phyloP scores from a whole-genome alignment of 352 stramenopile species.

The Globisporangium abappressorium region DNA sequence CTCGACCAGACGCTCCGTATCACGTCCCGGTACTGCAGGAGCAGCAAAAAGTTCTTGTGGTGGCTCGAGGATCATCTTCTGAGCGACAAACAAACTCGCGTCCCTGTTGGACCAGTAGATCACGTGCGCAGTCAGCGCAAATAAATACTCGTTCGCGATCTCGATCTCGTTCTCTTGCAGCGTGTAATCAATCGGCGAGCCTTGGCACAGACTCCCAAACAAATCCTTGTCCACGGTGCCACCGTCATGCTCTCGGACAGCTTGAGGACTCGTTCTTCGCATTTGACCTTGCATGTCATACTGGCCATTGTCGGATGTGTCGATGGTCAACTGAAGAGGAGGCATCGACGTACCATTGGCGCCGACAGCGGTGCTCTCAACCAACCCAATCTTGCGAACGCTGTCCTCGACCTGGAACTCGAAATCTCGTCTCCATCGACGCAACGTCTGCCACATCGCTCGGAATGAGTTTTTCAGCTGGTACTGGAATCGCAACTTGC shows the following conservation, averaged over 20 bases:
- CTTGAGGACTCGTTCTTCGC: constrained; percentile 12
- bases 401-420: constrained; percentile 67
- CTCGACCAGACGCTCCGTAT: not conserved
- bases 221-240: constrained; percentile 40
- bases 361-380: constrained; percentile 36
- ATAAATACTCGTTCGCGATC: constrained; percentile 93
- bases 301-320: constrained; percentile 14
- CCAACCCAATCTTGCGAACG: constrained; percentile 68
- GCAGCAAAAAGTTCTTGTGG: constrained; percentile 30
- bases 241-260: constrained; percentile 28
- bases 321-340: constrained; percentile 2
- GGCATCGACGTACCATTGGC: not conserved
- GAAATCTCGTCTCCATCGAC: constrained; percentile 74
- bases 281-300: constrained; percentile 3
- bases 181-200: constrained; percentile 82
- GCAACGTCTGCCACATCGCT: constrained; percentile 72
- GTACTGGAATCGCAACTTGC: constrained; percentile 82
- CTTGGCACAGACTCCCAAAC: constrained; percentile 66
- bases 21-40: no score
- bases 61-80: constrained; percentile 82
- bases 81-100: constrained; percentile 89
- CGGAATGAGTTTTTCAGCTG: constrained; percentile 82
- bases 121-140: constrained; percentile 89
- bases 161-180: constrained; percentile 94
- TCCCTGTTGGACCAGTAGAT: constrained; percentile 93